Percentiles rank a stretch among this genome's conserved stretches.
Evolutionary conservation across 179 eudicot genomes (phyloP).

Genomic region (Nepenthes alata): DNA sequence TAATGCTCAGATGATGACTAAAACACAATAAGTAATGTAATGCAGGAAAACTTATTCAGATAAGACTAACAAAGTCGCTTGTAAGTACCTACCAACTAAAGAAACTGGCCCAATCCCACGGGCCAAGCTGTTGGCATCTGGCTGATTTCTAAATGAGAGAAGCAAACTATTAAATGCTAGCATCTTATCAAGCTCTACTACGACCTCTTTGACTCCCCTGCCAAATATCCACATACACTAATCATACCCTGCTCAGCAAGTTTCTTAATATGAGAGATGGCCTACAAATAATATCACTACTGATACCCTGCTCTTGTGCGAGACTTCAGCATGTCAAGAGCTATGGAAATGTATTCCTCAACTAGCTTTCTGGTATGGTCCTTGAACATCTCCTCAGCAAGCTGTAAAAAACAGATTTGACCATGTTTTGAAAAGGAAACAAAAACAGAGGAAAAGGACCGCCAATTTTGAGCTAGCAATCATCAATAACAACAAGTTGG

Average conservation of each 20-base stretch:
- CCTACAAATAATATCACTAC: neutral
- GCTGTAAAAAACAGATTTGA: slow-evolving; percentile 30
- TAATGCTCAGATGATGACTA: neutral
- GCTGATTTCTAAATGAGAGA: slow-evolving; percentile 52
- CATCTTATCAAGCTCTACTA: slow-evolving; percentile 67
- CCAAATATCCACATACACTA: slow-evolving; percentile 8
- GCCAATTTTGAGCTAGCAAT: neutral
- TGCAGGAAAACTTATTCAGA: neutral
- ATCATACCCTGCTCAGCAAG: neutral
- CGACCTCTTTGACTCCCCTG: slow-evolving; percentile 47
- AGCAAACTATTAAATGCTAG: slow-evolving; percentile 51
- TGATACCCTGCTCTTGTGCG: slow-evolving; percentile 61
- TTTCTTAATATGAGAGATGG: too few species aligned
- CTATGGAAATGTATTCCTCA: slow-evolving; percentile 66
- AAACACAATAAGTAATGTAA: neutral
- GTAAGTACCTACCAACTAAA: slow-evolving; percentile 26
- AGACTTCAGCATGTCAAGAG: slow-evolving; percentile 50
- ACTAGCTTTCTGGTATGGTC: slow-evolving; percentile 70
- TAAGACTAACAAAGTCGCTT: neutral
- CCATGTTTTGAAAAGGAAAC: slow-evolving; percentile 3
- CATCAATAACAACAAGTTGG: neutral
- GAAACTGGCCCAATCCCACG: slow-evolving; percentile 75
- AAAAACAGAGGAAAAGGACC: neutral
- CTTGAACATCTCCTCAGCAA: slow-evolving; percentile 75
- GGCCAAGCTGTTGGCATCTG: slow-evolving; percentile 68